Evolutionary conservation across 257 asterid species (phyloP), one percentile per base, ranked within the genome.

Genomic region (Vinca minor): DNA sequence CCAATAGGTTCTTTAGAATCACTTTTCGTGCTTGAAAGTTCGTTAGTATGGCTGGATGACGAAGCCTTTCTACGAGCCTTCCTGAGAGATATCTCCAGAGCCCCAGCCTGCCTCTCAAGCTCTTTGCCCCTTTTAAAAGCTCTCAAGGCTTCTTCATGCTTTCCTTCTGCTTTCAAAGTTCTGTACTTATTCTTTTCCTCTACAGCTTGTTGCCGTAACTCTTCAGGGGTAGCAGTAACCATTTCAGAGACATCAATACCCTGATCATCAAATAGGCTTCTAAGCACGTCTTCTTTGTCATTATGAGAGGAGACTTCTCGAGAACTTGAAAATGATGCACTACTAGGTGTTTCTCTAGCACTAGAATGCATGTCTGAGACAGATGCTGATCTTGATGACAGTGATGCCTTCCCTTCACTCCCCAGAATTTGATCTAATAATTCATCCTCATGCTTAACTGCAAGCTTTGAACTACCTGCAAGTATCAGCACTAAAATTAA

Each of bases 121-220:
- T 93, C 99, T 74, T 93, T 93, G 31, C 94, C 99, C 77, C 72
- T 80, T 78, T 93, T 93, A 66, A 83, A 93, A 63, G 94, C 96
- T 74, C 67, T 78, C 25, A 89, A 69, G 44, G 99, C 97, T 76
- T 89, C 96, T 71, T 93, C 99, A 31, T 95, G 69, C 74, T 93
- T 93, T 64, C 99, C 99, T 81, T 84, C 88, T 25, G 91, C 81
- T 79, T 87, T 89, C 66, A 89, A 75, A 63, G 86, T 82, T 80
- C 71, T 85, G 65, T 87, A 74, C 59, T 78, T 85, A 66, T 83
- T 81, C 84, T 93, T 93, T 74, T 93, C 96, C 56, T 73, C 79
- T 70, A 79, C n/a, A 63, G 99, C 87, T 76, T 85, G 95, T 74
- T 89, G 76, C 29, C 94, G 96, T 77, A 93, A 73, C 38, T 85